A percentile compares a stretch with the other conserved stretches of the same genome.
Conservation (phyloP, 2,329 filamentous ascomycete species). For the Aciculosporium take region DNA sequence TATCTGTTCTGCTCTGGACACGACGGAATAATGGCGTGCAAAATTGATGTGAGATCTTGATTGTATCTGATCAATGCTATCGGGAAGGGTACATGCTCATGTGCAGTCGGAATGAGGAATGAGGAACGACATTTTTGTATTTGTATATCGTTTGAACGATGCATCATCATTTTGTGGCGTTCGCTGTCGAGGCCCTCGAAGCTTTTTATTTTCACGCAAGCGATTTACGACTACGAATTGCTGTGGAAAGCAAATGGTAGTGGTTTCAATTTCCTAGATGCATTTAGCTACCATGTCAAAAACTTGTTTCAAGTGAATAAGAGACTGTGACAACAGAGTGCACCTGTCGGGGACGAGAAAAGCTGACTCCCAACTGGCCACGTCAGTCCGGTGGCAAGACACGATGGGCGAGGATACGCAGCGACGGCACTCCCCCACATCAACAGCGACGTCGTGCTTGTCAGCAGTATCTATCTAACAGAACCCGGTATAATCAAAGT, state of each 20-base stretch:
- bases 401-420: neutral
- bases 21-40: conserved; percentile 7
- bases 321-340: neutral
- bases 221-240: conserved; percentile 5
- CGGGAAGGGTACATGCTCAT: conserved; percentile 5
- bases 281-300: conserved; percentile 10
- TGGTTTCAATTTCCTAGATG: conserved; percentile 4
- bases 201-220: neutral
- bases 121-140: conserved; percentile 4
- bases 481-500: conserved; percentile 53
- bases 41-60: conserved; percentile 5
- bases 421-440: neutral
- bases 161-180: conserved; percentile 3
- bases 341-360: neutral
- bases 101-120: conserved; percentile 4
- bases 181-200: neutral
- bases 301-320: conserved; percentile 1
- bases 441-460: conserved; percentile 28
- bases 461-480: conserved; percentile 96
- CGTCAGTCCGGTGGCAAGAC: neutral
- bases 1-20: conserved; percentile 5
- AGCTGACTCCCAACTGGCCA: neutral
- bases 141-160: conserved; percentile 8
- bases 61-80: conserved; percentile 7
- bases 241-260: neutral